phyloP scores from a whole-genome alignment of 371 early-diverging fungal genomes.

The Saksenaea oblongispora region DNA sequence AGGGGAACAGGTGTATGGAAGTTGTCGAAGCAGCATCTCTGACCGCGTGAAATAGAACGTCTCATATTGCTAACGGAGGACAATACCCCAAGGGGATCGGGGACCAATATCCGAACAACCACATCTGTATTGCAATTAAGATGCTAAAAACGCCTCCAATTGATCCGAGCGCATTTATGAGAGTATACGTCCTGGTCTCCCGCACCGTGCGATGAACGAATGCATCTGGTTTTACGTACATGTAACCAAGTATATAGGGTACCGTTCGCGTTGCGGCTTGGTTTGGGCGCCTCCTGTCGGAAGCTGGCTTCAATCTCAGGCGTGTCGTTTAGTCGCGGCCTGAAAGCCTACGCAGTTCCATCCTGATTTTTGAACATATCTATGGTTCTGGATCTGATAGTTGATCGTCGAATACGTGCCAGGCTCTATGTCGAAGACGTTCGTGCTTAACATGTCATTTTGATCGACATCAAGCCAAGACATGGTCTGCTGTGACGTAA shows the following conservation, averaged over 20 bases:
- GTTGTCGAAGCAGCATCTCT: neutral
- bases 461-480: neutral
- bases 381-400: slow-evolving; percentile 22
- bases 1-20: neutral
- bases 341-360: slow-evolving; percentile 56
- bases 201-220: neutral
- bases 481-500: neutral
- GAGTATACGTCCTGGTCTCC: neutral
- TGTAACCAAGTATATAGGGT: neutral
- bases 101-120: neutral
- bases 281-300: slow-evolving; percentile 19
- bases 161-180: neutral
- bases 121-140: neutral
- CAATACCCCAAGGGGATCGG: neutral
- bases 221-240: neutral
- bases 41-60: neutral
- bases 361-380: slow-evolving; percentile 37
- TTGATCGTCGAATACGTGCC: neutral
- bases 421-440: too few relatives aligned
- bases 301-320: slow-evolving; percentile 44
- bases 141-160: neutral
- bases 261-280: neutral
- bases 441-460: neutral
- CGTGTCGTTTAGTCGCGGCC: slow-evolving; percentile 42
- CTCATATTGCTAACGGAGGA: neutral